Conservation (phyloP, 768 basidiomycete genomes). For the Lyophyllum decastes region DNA sequence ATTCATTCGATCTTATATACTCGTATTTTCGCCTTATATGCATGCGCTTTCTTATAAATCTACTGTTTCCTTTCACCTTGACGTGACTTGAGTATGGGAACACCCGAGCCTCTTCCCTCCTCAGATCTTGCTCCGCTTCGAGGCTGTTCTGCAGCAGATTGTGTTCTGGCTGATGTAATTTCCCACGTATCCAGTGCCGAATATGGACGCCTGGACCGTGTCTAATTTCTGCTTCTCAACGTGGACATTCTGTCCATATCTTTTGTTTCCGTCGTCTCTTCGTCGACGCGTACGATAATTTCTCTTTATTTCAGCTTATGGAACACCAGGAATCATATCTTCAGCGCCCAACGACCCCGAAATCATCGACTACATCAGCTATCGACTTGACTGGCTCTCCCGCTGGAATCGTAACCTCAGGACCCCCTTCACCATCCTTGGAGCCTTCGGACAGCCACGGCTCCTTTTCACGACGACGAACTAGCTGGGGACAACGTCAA, state of each 20-base stretch:
- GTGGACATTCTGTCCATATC: slow-evolving; percentile 4
- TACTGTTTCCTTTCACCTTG: neutral
- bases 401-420: slow-evolving; percentile 41
- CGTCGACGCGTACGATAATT: slow-evolving; percentile 15
- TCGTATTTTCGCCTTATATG: slow-evolving; percentile 1
- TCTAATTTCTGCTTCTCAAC: neutral
- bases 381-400: slow-evolving; percentile 52
- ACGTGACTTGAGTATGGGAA: no score
- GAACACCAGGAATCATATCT: slow-evolving; percentile 34
- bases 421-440: slow-evolving; percentile 57
- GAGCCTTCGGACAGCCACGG: slow-evolving; percentile 48
- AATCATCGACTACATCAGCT: slow-evolving; percentile 54
- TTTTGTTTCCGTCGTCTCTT: slow-evolving; percentile 9
- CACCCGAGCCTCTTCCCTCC: no score
- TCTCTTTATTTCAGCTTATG: slow-evolving; percentile 24
- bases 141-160: neutral
- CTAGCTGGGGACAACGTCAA: slow-evolving; percentile 56
- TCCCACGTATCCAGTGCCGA: slow-evolving; percentile 12
- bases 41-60: neutral
- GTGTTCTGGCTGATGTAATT: slow-evolving; percentile 1
- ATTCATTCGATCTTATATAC: neutral
- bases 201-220: neutral
- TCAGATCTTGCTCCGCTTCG: neutral
- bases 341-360: slow-evolving; percentile 32
- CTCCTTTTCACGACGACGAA: slow-evolving; percentile 50